Base-by-base conservation (phyloP, 2,329 filamentous ascomycete species). In the Venturia asperata region DNA sequence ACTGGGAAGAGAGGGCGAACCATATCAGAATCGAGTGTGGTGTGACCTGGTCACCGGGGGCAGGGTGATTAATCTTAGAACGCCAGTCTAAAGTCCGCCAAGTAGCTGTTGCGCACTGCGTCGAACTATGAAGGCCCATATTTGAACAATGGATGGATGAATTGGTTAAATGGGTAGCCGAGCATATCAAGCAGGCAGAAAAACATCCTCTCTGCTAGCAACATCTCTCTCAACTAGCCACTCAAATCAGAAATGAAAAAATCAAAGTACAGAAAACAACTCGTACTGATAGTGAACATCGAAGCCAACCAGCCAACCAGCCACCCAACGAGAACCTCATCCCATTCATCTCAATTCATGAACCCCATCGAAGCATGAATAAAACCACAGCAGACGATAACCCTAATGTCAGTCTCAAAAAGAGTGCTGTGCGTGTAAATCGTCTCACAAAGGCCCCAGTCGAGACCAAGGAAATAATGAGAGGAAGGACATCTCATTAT, bases 281-380 rank as follows among this genome's bases (percentile, higher is more conserved):
- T n/a, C 52, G 30, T 58, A 15, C 52, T 58, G 27, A 10, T 37
- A 2, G n/a, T 37, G 7, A 58, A 37, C 37, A 15, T 10, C 30
- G 19, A 37, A 58, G 52, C 30, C 52, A 58, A 19, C 52, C 52
- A 58, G 52, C 30, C 52, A 58, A 19, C 52, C 52, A 37, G n/a
- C 27, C 13, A 19, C 17, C 17, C 9, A 1, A 37, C 37, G 30
- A 15, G 49, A 55, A 55, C 30, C 49, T 55, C 52, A 58, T 58
- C 30, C 52, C 52, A 58, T 34, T 17, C 10, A 21, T n/a, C 30
- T 10, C 52, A 27, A 21, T n/a, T 37, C 27, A 17, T 52, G 27
- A 58, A 37, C 9, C 27, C 13, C 15, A 6, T 58, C 27, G 37
- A 52, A 37, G 15, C 52, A 37, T 21, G 19, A 30, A 5, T 27